Conservation (phyloP, 257 asterid species). For the Salvia miltiorrhiza region DNA sequence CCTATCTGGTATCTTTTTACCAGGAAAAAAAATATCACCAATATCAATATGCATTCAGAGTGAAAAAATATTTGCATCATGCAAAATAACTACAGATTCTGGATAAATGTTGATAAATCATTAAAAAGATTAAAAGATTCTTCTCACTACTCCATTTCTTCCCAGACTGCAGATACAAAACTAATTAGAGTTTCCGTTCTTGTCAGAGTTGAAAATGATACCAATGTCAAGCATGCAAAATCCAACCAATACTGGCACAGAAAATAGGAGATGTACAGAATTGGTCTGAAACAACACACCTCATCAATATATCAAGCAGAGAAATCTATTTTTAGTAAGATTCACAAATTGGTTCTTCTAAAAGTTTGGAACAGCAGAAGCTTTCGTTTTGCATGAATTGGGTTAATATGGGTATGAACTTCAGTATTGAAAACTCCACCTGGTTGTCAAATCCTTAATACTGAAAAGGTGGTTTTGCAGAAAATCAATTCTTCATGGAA, state of each 20-base stretch:
- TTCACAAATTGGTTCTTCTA: background rate
- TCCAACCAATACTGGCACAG: background rate
- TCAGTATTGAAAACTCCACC: background rate
- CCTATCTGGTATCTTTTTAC: constrained; percentile 75
- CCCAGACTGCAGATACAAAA: constrained; percentile 8
- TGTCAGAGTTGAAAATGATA: background rate
- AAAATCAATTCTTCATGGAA: background rate
- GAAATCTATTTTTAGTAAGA: background rate
- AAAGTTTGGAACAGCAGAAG: constrained; percentile 1
- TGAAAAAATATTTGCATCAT: background rate
- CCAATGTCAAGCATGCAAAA: background rate
- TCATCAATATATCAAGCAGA: background rate
- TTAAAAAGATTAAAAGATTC: background rate
- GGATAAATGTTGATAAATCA: background rate
- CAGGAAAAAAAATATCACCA: constrained; percentile 18
- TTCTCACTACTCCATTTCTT: background rate
- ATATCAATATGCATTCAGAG: constrained; percentile 6
- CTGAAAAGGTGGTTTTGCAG: background rate
- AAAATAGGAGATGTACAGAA: background rate
- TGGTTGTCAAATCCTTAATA: background rate
- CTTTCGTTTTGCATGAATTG: background rate
- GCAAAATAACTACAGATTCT: background rate
- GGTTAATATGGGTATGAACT: background rate
- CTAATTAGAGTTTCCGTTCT: background rate
- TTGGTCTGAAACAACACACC: background rate